These are phyloP conservation scores for Tetrahymena malaccensis DNA, from an alignment of 73 alveolate genomes.

Conservation along the genomic window DNA sequence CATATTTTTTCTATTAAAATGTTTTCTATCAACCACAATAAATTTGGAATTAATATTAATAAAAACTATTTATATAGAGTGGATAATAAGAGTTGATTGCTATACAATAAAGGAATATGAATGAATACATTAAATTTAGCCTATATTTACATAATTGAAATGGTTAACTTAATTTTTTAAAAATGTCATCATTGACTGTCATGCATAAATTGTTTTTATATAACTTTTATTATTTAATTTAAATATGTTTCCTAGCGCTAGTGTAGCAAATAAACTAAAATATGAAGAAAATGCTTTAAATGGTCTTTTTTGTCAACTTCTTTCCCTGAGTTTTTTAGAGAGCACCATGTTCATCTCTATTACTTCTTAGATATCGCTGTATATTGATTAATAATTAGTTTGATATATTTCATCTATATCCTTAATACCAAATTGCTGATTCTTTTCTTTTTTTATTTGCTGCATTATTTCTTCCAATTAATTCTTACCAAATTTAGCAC, in stretches of 20 bases:
- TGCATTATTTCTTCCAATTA: neutral
- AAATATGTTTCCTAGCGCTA: too few species aligned
- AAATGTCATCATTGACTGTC: neutral
- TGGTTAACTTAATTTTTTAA: neutral
- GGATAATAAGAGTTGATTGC: neutral
- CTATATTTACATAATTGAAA: neutral
- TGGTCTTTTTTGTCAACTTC: neutral
- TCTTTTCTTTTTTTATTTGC: neutral
- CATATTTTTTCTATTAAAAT: too few species aligned
- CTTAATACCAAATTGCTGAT: neutral
- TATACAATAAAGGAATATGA: neutral
- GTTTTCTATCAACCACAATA: too few species aligned
- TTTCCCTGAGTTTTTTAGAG: neutral
- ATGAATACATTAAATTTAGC: neutral
- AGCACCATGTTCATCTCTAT: neutral
- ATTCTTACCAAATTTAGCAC: neutral
- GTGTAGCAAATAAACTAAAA: neutral
- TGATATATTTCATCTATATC: neutral
- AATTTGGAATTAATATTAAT: too few species aligned
- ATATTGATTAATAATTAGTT: neutral
- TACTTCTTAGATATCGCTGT: neutral
- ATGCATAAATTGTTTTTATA: too few species aligned
- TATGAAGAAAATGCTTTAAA: too few species aligned
- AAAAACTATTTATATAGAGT: neutral
- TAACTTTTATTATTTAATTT: too few species aligned